Evolutionary conservation across 345 rosid species (phyloP), one percentile per base, ranked within the genome.

Genomic region (Luvunga scandens): DNA sequence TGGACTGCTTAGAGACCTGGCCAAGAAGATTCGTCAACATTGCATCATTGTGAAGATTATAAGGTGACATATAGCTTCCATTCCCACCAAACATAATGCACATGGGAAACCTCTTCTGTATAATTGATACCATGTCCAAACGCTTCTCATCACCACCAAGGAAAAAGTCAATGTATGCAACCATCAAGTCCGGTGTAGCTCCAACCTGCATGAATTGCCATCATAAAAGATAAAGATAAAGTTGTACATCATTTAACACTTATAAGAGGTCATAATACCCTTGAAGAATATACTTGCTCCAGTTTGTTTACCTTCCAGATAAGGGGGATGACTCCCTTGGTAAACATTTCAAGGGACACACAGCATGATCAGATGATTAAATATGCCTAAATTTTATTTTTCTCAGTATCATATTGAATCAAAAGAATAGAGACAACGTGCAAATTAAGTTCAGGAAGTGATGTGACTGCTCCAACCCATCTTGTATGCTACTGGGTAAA

Each of bases 131-230:
- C 80, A 96, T 91, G 84, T 96, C 99, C 78, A 94, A 85, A 62
- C 95, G 98, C 86, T 91, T 96, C 90, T 96, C 99, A 65, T 96
- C 99, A 64, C 99, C 99, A 2, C 99, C 99, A 76, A 96, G 97
- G 79, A 91, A 96, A 84, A 96, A 94, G 81, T 96, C 99, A 72
- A 94, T 86, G 79, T 91, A 94, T 25, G 97, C 94, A 81, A 94
- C 95, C 98, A 96, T 92, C 81, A 92, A 87, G 88, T 94, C 99
- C 13, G 98, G 92, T 64, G 98, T 90, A 72, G 97, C 97, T 84
- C 98, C 98, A 82, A 96, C 97, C 98, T 96, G 88, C 81, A 87
- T 75, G 28, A 79, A 74, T 83, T 75, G 71, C 39, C 69, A 69
- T 73, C 53, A 28, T 55, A 48, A 72, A 24, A 61, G 56, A 76